Conservation (phyloP, 2,329 filamentous ascomycete species). For the Alternaria angustiovoidea region DNA sequence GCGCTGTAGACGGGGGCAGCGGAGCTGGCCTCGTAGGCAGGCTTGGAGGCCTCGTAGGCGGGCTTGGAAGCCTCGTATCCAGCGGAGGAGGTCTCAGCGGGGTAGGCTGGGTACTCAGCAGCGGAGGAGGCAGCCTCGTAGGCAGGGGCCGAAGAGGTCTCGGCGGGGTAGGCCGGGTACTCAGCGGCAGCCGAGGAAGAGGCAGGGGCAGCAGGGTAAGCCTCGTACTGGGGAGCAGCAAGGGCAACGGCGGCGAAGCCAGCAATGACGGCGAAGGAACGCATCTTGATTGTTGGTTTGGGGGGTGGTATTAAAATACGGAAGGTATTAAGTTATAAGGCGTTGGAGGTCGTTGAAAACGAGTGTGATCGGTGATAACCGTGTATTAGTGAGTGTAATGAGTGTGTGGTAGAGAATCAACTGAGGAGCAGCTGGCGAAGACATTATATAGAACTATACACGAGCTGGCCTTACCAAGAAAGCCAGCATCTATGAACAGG, state of each 20-base stretch:
- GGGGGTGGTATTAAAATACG: constrained; percentile 41
- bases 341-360: constrained; percentile 45
- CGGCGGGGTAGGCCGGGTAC: constrained; percentile 15
- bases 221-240: constrained; percentile 32
- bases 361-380: constrained; percentile 53
- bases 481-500: constrained; percentile 32
- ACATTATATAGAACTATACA: constrained; percentile 47
- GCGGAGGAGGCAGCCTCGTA: constrained; percentile 6
- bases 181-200: constrained; percentile 5
- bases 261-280: constrained; percentile 46
- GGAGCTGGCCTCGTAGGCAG: constrained; percentile 5
- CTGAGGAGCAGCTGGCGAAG: constrained; percentile 24
- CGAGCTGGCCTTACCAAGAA: constrained; percentile 37
- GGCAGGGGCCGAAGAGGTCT: constrained; percentile 5
- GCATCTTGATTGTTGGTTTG: constrained; percentile 49
- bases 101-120: constrained; percentile 15
- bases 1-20: constrained; percentile 1
- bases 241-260: constrained; percentile 41
- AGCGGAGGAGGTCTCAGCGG: constrained; percentile 1
- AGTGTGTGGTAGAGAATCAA: constrained; percentile 49
- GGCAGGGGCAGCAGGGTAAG: constrained; percentile 9
- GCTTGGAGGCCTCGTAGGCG: background rate
- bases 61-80: constrained; percentile 7
- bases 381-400: constrained; percentile 46
- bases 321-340: constrained; percentile 45